These are phyloP conservation scores for Rhodotorula sphaerocarpa DNA, from an alignment of 768 basidiomycete species.

Conservation along the genomic window DNA sequence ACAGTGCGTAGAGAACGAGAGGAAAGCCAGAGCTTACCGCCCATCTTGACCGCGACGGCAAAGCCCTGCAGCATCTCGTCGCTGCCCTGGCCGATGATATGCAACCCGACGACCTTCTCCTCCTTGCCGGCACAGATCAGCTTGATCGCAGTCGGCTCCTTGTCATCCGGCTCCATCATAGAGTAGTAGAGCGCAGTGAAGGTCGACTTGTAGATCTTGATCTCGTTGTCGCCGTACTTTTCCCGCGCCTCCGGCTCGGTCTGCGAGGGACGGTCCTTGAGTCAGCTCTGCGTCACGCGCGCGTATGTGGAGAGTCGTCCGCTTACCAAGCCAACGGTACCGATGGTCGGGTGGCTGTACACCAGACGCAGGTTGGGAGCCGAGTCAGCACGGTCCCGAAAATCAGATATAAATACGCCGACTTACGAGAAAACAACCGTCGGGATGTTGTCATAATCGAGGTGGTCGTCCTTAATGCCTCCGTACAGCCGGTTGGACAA, in stretches of 20 bases:
- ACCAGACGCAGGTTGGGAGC: neutral
- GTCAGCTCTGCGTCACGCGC: neutral
- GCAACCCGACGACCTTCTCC: conserved; percentile 91
- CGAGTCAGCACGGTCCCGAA: neutral
- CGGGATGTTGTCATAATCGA: conserved; percentile 75
- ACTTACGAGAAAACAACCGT: conserved; percentile 92
- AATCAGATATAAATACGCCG: neutral
- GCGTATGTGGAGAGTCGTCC: neutral
- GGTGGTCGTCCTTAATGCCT: conserved; percentile 65
- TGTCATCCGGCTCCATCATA: conserved; percentile 73
- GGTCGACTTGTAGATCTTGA: conserved; percentile 75
- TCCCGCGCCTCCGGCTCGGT: conserved; percentile 83
- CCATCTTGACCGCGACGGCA: conserved; percentile 96
- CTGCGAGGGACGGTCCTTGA: neutral
- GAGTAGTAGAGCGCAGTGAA: conserved; percentile 68
- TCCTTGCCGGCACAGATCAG: conserved; percentile 76
- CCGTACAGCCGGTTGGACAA: conserved; percentile 87
- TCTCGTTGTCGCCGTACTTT: conserved; percentile 68
- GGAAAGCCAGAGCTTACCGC: too few relatives aligned
- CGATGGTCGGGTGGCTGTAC: conserved; percentile 81
- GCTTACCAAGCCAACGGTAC: conserved; percentile 68
- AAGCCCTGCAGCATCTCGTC: conserved; percentile 96
- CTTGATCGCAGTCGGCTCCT: conserved; percentile 92
- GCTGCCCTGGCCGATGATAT: conserved; percentile 81
- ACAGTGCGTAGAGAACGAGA: too few relatives aligned